phyloP scores from a whole-genome alignment of 192 early-diverging fungal genomes.

The Funneliformis geosporum region DNA sequence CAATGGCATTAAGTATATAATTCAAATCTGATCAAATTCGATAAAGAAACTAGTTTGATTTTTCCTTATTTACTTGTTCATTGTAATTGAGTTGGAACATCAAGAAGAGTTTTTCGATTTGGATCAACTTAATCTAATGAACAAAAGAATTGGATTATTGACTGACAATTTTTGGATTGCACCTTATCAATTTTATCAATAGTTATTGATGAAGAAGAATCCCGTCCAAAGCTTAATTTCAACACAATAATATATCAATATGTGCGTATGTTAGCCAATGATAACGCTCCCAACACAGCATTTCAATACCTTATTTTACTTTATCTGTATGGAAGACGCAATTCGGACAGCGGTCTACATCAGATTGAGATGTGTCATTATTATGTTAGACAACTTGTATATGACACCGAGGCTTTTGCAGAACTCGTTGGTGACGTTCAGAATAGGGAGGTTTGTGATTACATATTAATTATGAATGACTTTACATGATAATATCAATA shows the following conservation, averaged over 20 bases:
- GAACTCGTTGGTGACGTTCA: slow-evolving; percentile 19
- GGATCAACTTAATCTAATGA: too few relatives aligned
- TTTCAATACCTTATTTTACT: slow-evolving; percentile 28
- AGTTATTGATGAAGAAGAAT: slow-evolving; percentile 36
- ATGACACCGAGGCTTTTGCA: slow-evolving; percentile 14
- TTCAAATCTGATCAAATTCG: not conserved
- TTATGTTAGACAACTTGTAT: slow-evolving; percentile 26
- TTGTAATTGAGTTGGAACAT: too few relatives aligned
- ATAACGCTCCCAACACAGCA: not conserved
- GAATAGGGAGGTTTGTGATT: not conserved
- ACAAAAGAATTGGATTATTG: not conserved
- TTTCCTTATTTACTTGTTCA: not conserved
- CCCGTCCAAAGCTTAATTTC: slow-evolving; percentile 35
- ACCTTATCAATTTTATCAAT: slow-evolving; percentile 33
- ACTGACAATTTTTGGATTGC: slow-evolving; percentile 29
- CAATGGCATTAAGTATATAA: slow-evolving; percentile 40
- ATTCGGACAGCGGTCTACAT: slow-evolving; percentile 2
- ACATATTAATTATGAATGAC: not conserved
- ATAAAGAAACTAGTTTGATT: not conserved
- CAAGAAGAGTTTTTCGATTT: too few relatives aligned
- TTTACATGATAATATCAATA: not conserved
- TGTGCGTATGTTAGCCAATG: not conserved
- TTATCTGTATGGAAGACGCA: slow-evolving; percentile 15
- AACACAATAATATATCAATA: slow-evolving; percentile 22
- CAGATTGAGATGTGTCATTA: slow-evolving; percentile 27